Percentiles rank a stretch among this genome's conserved stretches.
Conservation (phyloP, 2,329 filamentous ascomycete genomes). For the Trichoderma simmonsii region DNA sequence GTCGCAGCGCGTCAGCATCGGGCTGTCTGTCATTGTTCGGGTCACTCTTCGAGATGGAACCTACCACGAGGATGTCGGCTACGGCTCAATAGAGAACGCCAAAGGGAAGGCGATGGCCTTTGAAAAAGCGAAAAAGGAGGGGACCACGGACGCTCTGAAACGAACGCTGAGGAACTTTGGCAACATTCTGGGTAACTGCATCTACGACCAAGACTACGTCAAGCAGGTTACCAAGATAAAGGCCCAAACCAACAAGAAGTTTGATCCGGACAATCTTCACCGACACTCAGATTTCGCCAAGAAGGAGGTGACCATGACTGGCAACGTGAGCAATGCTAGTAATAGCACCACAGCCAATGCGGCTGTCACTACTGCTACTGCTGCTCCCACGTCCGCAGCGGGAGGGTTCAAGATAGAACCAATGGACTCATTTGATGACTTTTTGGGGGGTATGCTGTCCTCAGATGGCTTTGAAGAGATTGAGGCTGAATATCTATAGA, state of each 20-base stretch:
- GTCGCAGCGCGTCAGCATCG: conserved; percentile 76
- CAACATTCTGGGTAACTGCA: conserved; percentile 95
- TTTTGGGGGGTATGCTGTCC: conserved; percentile 46
- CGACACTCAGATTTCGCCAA: conserved; percentile 74
- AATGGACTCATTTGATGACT: conserved; percentile 50
- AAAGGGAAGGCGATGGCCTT: conserved; percentile 94
- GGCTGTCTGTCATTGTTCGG: conserved; percentile 84
- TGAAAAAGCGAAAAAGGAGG: conserved; percentile 98
- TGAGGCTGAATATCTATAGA: conserved; percentile 48
- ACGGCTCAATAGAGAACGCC: conserved; percentile 93
- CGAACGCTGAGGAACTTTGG: conserved; percentile 87
- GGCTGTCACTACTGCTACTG: background rate
- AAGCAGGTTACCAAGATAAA: conserved; percentile 89
- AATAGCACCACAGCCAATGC: background rate
- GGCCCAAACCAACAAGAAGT: conserved; percentile 66
- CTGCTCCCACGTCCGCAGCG: conserved; percentile 8
- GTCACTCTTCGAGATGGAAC: conserved; percentile 90
- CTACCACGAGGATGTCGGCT: conserved; percentile 97
- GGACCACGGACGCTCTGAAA: conserved; percentile 91
- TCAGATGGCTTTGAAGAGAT: conserved; percentile 37
- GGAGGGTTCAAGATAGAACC: conserved; percentile 31
- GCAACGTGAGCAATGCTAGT: background rate
- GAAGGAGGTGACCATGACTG: conserved; percentile 35
- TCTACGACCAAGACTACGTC: conserved; percentile 95
- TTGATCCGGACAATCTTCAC: conserved; percentile 75